phyloP scores from a whole-genome alignment of 768 basidiomycete genomes.

The Lactarius hengduanensis region DNA sequence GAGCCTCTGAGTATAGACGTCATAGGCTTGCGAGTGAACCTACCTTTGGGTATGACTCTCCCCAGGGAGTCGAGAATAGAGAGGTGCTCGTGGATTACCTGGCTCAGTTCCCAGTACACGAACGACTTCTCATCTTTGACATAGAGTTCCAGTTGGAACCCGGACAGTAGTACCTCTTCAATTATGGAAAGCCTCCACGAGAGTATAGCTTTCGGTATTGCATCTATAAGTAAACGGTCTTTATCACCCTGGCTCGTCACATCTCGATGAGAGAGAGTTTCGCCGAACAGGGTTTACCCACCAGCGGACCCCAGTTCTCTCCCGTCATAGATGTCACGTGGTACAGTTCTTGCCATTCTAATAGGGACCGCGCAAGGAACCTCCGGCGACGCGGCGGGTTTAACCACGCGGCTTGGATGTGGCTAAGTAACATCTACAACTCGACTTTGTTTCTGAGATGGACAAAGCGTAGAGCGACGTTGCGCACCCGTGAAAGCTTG shows the following conservation, averaged over 20 bases:
- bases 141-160: conserved; percentile 76
- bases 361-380: conserved; percentile 57
- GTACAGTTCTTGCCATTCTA: conserved; percentile 67
- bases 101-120: conserved; percentile 71
- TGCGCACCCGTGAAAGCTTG: conserved; percentile 39
- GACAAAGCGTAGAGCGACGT: background rate
- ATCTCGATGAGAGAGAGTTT: background rate
- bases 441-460: conserved; percentile 10
- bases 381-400: conserved; percentile 69
- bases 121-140: conserved; percentile 63
- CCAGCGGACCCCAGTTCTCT: conserved; percentile 26
- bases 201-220: conserved; percentile 48
- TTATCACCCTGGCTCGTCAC: conserved; percentile 23
- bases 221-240: conserved; percentile 18
- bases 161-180: conserved; percentile 69
- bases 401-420: conserved; percentile 60
- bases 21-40: background rate
- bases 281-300: conserved; percentile 22
- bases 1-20: background rate
- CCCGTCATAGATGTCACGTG: conserved; percentile 41
- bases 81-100: conserved; percentile 58
- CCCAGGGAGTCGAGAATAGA: conserved; percentile 51
- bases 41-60: conserved; percentile 42
- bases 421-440: conserved; percentile 54
- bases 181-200: conserved; percentile 60